Evolutionary conservation across 331 rosid species (phyloP).

Genomic region (Saraca asoca): DNA sequence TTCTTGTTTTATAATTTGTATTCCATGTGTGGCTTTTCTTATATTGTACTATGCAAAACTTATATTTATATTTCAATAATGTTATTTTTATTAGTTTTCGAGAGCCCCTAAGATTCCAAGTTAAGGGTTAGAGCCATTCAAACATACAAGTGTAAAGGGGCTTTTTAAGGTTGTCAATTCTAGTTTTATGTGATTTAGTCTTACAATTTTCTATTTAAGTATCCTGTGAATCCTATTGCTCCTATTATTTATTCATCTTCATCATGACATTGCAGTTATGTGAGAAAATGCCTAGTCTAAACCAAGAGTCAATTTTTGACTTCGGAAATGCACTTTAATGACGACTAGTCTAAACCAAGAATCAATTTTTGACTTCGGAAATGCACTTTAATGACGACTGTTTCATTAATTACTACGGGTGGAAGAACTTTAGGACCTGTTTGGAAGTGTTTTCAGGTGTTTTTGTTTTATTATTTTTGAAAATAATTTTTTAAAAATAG

Average conservation of each 20-base stretch:
- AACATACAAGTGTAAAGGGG: constrained; percentile 12
- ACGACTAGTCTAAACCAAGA: no score
- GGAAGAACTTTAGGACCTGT: no score
- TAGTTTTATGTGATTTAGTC: constrained; percentile 1
- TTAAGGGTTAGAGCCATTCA: constrained; percentile 1
- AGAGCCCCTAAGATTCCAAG: background rate
- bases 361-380: no score
- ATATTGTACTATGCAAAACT: constrained; percentile 5
- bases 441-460: constrained; percentile 19
- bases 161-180: constrained; percentile 5
- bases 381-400: no score
- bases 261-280: constrained; percentile 65
- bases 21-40: constrained; percentile 17
- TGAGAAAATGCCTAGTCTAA: constrained; percentile 63
- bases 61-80: no score
- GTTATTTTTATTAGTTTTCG: background rate
- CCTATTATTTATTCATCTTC: constrained; percentile 18
- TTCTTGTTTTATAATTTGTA: constrained; percentile 11
- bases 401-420: no score
- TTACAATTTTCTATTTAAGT: background rate
- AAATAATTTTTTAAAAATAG: no score
- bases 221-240: constrained; percentile 18
- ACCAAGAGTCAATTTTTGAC: constrained; percentile 70
- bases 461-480: no score
- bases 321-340: no score